These are phyloP conservation scores for Kazachstania psychrophila DNA, from an alignment of 805 yeast genomes.

Conservation along the genomic window DNA sequence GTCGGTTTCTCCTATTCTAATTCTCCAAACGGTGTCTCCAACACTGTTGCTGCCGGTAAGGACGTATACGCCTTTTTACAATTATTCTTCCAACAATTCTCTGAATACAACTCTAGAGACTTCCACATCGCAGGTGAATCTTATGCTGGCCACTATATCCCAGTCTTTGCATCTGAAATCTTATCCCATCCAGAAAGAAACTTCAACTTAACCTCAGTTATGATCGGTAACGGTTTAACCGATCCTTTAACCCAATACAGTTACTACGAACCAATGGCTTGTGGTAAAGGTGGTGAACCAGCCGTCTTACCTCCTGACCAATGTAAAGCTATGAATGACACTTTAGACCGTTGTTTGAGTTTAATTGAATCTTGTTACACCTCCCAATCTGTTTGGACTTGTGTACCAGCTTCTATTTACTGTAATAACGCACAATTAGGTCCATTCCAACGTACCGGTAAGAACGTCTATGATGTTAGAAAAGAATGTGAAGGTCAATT, in stretches of 20 bases:
- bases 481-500: conserved; percentile 56
- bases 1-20: conserved; percentile 78
- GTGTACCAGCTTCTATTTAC: conserved; percentile 86
- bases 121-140: conserved; percentile 89
- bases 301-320: conserved; percentile 69
- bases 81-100: conserved; percentile 61
- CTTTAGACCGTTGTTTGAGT: conserved; percentile 68
- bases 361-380: conserved; percentile 74
- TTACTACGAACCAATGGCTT: conserved; percentile 86
- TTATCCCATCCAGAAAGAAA: conserved; percentile 49
- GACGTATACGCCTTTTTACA: conserved; percentile 43
- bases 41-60: conserved; percentile 63
- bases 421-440: conserved; percentile 79
- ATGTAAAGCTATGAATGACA: conserved; percentile 59
- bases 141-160: conserved; percentile 95
- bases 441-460: conserved; percentile 76
- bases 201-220: conserved; percentile 62
- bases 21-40: conserved; percentile 43
- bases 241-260: conserved; percentile 75
- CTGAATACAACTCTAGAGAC: conserved; percentile 65
- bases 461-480: conserved; percentile 86
- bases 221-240: conserved; percentile 88
- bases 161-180: conserved; percentile 78
- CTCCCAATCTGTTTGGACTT: conserved; percentile 64
- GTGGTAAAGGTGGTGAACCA: conserved; percentile 83